These are phyloP conservation scores for Chenopodium suecicum DNA, from an alignment of 148 eudicot genomes.

Conservation along the genomic window DNA sequence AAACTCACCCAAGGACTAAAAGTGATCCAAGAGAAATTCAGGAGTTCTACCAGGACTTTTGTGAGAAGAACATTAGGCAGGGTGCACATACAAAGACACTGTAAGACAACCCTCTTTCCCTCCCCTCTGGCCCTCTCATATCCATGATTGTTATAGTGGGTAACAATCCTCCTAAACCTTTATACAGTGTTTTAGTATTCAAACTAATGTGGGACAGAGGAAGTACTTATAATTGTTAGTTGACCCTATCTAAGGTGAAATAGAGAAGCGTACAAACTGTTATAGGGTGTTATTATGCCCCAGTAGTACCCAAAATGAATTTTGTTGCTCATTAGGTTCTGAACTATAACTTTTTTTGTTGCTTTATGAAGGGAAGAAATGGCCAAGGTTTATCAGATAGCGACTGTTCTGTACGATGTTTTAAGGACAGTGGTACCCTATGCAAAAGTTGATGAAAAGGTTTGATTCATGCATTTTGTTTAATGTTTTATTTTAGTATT, in stretches of 20 bases:
- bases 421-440: constrained; percentile 76
- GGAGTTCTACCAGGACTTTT: constrained; percentile 64
- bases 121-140: too few relatives aligned
- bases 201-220: too few relatives aligned
- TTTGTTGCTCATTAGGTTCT: not conserved
- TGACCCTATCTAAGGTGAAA: not conserved
- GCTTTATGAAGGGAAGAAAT: constrained; percentile 74
- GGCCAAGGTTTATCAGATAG: constrained; percentile 92
- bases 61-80: constrained; percentile 64
- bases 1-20: constrained; percentile 45
- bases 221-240: too few relatives aligned
- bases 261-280: not conserved
- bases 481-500: not conserved
- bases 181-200: too few relatives aligned
- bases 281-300: not conserved
- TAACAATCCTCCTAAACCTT: too few relatives aligned
- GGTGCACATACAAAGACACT: constrained; percentile 86
- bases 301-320: not conserved
- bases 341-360: not conserved
- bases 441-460: constrained; percentile 69
- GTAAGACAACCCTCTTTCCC: constrained; percentile 39
- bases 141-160: too few relatives aligned
- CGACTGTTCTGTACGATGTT: constrained; percentile 87
- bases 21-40: constrained; percentile 90
- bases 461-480: constrained; percentile 33